Evolutionary conservation across 2,329 filamentous ascomycete species (phyloP).

Genomic region (Periconia sp.): DNA sequence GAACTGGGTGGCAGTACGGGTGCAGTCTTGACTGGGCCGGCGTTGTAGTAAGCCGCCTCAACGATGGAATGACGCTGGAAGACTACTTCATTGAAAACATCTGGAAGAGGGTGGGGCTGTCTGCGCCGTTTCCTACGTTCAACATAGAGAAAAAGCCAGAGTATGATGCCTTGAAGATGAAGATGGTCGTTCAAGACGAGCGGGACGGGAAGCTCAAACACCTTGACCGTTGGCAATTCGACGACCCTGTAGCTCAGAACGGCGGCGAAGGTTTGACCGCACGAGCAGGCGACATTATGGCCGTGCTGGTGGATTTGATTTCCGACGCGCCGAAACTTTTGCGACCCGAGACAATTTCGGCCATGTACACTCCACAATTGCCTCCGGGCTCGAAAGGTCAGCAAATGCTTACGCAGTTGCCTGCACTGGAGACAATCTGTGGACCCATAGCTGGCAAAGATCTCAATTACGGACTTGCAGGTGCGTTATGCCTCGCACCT

Average conservation of each 20-base stretch:
- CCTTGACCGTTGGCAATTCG: background rate
- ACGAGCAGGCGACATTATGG: conserved; percentile 5
- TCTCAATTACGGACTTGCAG: conserved; percentile 15
- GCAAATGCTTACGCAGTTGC: conserved; percentile 2
- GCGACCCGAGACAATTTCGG: conserved; percentile 1
- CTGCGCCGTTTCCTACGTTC: conserved; percentile 14
- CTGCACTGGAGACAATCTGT: conserved; percentile 4
- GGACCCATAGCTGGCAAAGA: conserved; percentile 6
- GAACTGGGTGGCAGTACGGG: conserved; percentile 16
- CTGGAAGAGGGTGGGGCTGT: conserved; percentile 9
- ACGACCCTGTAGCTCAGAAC: conserved; percentile 6
- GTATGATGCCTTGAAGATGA: conserved; percentile 6
- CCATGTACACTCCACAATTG: conserved; percentile 5
- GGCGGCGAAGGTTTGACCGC: conserved; percentile 9
- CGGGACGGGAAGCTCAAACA: conserved; percentile 2
- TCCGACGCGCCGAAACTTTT: conserved; percentile 8
- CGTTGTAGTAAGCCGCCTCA: conserved; percentile 11
- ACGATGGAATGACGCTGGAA: conserved; percentile 9
- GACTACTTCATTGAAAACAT: conserved; percentile 19
- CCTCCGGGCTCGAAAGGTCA: background rate
- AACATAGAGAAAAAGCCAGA: conserved; percentile 6
- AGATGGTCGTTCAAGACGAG: background rate
- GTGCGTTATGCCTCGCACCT: conserved; percentile 5
- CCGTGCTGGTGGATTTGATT: conserved; percentile 12
- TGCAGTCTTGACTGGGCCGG: conserved; percentile 17